Percentiles rank a stretch among this genome's conserved stretches.
Evolutionary conservation across 352 stramenopile genomes (phyloP).

Genomic region (Phytophthora meadii): DNA sequence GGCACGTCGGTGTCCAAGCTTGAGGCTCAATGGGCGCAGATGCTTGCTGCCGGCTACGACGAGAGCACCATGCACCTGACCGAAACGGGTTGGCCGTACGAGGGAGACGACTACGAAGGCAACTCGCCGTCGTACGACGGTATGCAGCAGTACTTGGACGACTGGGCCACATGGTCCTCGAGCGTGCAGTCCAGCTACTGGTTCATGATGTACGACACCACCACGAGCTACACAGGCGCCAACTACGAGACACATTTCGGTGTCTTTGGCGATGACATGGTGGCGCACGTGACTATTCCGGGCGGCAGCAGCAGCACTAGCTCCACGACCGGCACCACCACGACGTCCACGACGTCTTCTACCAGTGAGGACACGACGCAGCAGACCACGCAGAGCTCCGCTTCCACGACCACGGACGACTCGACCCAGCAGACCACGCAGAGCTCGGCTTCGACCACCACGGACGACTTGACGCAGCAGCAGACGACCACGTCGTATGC

Average conservation of each 20-base stretch:
- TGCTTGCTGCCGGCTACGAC: constrained; percentile 44
- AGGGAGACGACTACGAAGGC: constrained; percentile 38
- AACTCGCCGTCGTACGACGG: constrained; percentile 53
- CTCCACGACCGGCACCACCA: constrained; percentile 24
- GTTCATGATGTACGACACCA: constrained; percentile 75
- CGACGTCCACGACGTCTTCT: constrained; percentile 21
- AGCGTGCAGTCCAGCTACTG: constrained; percentile 47
- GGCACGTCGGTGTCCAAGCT: constrained; percentile 54
- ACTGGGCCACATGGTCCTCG: constrained; percentile 49
- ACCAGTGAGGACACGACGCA: constrained; percentile 21
- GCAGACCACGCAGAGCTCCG: constrained; percentile 27
- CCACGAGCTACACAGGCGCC: constrained; percentile 43
- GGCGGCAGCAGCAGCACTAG: constrained; percentile 19
- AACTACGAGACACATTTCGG: constrained; percentile 71
- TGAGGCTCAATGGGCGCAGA: constrained; percentile 51
- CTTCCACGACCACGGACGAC: constrained; percentile 25
- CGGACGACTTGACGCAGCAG: constrained; percentile 23
- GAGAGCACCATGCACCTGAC: constrained; percentile 48
- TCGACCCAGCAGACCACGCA: constrained; percentile 23
- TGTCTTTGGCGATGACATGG: constrained; percentile 51
- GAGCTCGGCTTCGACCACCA: constrained; percentile 15
- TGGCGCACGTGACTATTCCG: constrained; percentile 51
- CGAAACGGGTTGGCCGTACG: constrained; percentile 69
- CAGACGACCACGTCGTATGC: constrained; percentile 14
- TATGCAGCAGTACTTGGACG: constrained; percentile 52